A percentile compares a stretch with the other conserved stretches of the same genome.
phyloP scores from a whole-genome alignment of 2,329 filamentous ascomycete genomes.

The Botryotinia narcissicola region DNA sequence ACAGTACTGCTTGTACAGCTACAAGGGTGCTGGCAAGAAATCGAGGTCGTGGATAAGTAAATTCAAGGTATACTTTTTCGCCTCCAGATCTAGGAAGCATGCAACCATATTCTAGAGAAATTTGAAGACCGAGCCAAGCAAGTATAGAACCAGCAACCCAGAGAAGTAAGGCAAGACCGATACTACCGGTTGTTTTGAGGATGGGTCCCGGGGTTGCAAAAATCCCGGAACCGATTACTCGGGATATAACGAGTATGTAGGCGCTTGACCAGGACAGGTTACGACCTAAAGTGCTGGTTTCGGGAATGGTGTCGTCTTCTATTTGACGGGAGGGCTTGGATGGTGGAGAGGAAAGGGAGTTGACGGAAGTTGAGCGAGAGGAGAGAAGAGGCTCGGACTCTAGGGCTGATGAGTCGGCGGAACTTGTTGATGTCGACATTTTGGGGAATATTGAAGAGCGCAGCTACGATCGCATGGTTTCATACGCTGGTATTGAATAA shows the following conservation, averaged over 20 bases:
- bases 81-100: constrained; percentile 49
- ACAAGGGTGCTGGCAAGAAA: constrained; percentile 53
- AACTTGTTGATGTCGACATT: neutral
- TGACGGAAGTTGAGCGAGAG: constrained; percentile 22
- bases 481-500: neutral
- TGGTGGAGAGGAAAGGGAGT: neutral
- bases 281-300: constrained; percentile 57
- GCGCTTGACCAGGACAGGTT: constrained; percentile 33
- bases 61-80: constrained; percentile 54
- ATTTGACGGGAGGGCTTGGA: constrained; percentile 24
- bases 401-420: constrained; percentile 5
- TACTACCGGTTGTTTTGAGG: constrained; percentile 62
- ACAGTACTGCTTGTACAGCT: constrained; percentile 49
- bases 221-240: constrained; percentile 34
- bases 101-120: constrained; percentile 48
- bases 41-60: constrained; percentile 50
- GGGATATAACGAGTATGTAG: constrained; percentile 36
- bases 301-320: constrained; percentile 58
- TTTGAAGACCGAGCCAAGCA: constrained; percentile 44
- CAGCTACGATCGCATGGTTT: neutral
- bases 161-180: constrained; percentile 52
- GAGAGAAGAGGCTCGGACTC: constrained; percentile 24
- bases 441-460: neutral
- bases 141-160: constrained; percentile 52
- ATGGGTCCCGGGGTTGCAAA: constrained; percentile 60